phyloP scores from a whole-genome alignment of 2,329 filamentous ascomycete species.

The Aspergillus niger region DNA sequence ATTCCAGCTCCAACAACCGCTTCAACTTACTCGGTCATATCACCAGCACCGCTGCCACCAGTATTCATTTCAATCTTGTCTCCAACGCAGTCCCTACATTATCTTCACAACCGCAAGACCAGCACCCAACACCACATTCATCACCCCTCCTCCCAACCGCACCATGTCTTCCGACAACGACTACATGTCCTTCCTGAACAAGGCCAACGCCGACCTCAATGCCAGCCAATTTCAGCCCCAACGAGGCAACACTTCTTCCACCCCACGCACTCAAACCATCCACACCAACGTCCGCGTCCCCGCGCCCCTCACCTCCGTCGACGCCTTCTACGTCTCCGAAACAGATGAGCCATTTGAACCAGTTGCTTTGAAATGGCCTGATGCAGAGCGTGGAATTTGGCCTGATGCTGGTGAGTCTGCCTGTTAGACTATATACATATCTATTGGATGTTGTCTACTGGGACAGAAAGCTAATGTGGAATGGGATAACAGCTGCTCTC shows the following conservation, averaged over 20 bases:
- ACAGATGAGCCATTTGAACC: constrained; percentile 83
- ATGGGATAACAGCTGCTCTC: too few species aligned
- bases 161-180: constrained; percentile 68
- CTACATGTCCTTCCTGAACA: constrained; percentile 82
- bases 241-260: constrained; percentile 30
- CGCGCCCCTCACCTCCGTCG: constrained; percentile 55
- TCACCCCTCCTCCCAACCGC: constrained; percentile 8
- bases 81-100: background rate
- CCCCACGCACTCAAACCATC: constrained; percentile 41
- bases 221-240: constrained; percentile 28
- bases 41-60: background rate
- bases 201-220: constrained; percentile 72
- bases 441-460: background rate
- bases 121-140: background rate
- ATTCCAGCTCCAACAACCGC: background rate
- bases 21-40: background rate
- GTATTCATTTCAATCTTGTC: background rate
- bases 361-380: constrained; percentile 65
- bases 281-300: constrained; percentile 61
- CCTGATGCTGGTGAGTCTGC: constrained; percentile 35
- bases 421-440: constrained; percentile 1
- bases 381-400: constrained; percentile 36
- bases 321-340: constrained; percentile 74
- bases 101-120: background rate
- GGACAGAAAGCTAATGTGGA: background rate